phyloP scores from a whole-genome alignment of 768 basidiomycete genomes.

The Mycena vitilis region DNA sequence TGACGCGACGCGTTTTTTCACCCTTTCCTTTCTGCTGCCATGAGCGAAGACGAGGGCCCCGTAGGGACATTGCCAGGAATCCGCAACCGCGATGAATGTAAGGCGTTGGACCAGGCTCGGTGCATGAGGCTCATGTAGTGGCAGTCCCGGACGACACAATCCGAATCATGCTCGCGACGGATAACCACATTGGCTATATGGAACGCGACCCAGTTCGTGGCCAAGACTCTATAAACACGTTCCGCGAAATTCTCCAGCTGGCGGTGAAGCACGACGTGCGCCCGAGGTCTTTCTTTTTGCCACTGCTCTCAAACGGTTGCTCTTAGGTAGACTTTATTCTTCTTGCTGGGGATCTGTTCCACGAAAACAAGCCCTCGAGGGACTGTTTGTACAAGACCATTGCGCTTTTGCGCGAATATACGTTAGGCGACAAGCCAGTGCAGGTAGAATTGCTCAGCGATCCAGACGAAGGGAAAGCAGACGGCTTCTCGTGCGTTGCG shows the following conservation, averaged over 20 bases:
- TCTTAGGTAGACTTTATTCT: conserved; percentile 93
- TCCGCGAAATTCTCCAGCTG: conserved; percentile 91
- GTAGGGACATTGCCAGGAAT: conserved; percentile 14
- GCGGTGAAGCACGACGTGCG: conserved; percentile 89
- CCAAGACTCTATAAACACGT: conserved; percentile 95
- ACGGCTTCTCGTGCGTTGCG: conserved; percentile 79
- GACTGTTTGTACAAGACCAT: conserved; percentile 91
- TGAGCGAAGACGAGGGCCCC: neutral
- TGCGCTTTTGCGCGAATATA: conserved; percentile 90
- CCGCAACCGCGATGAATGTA: conserved; percentile 52
- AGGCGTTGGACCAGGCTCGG: conserved; percentile 32
- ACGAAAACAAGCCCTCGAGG: conserved; percentile 95
- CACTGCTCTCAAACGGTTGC: conserved; percentile 18
- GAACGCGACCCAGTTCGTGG: conserved; percentile 96
- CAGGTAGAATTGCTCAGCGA: conserved; percentile 92
- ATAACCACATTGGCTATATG: conserved; percentile 95
- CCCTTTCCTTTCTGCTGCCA: too few relatives aligned
- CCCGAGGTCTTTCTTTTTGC: conserved; percentile 31
- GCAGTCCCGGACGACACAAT: conserved; percentile 74
- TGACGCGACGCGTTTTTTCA: too few relatives aligned
- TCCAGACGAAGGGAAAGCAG: conserved; percentile 89
- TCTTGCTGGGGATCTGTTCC: conserved; percentile 95
- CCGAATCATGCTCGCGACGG: conserved; percentile 90
- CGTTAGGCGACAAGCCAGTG: conserved; percentile 89
- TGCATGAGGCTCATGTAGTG: neutral